A percentile compares a stretch with the other conserved stretches of the same genome.
Conservation (phyloP, 148 eudicot species). For the Amaranthus cruentus region DNA sequence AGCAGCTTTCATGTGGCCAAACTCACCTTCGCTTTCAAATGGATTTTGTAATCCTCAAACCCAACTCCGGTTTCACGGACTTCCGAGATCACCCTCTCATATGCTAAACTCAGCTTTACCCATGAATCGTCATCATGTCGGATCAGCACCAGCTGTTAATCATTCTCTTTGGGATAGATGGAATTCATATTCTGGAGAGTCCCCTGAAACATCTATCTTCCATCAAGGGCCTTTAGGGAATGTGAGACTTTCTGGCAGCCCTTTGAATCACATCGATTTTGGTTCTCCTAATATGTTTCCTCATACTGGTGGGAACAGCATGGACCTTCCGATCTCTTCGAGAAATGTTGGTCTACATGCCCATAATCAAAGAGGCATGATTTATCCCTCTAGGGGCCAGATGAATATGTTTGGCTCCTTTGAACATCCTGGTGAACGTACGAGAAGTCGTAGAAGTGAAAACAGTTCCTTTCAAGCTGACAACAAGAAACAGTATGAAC, state of each 20-base stretch:
- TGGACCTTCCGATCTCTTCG: slow-evolving; percentile 58
- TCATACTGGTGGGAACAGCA: slow-evolving; percentile 46
- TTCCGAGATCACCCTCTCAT: slow-evolving; percentile 50
- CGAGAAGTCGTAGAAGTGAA: slow-evolving; percentile 56
- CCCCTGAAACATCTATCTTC: slow-evolving; percentile 56
- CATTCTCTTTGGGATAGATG: slow-evolving; percentile 70
- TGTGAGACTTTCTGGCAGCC: slow-evolving; percentile 54
- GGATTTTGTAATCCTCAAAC: slow-evolving; percentile 41
- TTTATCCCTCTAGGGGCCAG: slow-evolving; percentile 57
- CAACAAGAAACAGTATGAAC: slow-evolving; percentile 79
- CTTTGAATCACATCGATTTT: slow-evolving; percentile 54
- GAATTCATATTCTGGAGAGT: slow-evolving; percentile 46
- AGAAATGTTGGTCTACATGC: slow-evolving; percentile 46
- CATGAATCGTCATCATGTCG: slow-evolving; percentile 54
- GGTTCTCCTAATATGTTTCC: slow-evolving; percentile 48
- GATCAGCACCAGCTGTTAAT: slow-evolving; percentile 70
- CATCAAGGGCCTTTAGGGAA: slow-evolving; percentile 64
- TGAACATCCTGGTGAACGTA: slow-evolving; percentile 57
- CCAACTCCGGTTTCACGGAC: slow-evolving; percentile 41
- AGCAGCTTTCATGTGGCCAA: slow-evolving; percentile 53
- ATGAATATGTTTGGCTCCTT: slow-evolving; percentile 51
- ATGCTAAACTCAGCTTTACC: slow-evolving; percentile 46
- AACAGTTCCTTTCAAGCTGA: slow-evolving; percentile 50
- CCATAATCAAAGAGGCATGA: slow-evolving; percentile 53
- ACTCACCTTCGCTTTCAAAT: slow-evolving; percentile 49